Evolutionary conservation across 2,329 filamentous ascomycete genomes (phyloP), one percentile per base, ranked within the genome.

Genomic region (Myriosclerotinia curreyana): DNA sequence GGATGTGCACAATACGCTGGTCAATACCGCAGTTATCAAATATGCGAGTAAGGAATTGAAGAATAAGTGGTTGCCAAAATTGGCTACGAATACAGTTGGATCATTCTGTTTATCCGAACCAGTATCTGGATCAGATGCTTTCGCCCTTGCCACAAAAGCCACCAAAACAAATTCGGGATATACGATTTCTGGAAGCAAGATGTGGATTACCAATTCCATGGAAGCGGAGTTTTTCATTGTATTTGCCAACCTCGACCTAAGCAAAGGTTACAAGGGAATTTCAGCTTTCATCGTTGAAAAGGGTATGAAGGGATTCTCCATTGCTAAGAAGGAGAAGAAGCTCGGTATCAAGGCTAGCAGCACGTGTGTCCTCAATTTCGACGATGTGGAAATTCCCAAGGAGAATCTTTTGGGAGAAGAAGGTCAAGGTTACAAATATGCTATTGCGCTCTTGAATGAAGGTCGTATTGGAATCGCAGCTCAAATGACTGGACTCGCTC

Each of bases 261-360:
- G 86, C 79, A 92, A 94, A 80, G 94, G 92, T 61, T 97, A 99
- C 83, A 94, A 93, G 79, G 95, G 95, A 65, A 99, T 99, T 77
- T 93, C 92, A 2, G 95, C 95, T 60, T 99, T 99, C 76, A 81
- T 99, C 66, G 88, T 98, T 50, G 93, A 97, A 79, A 97, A 96
- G 82, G 88, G 83, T 73, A 90, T 86, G 58, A 87, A 89, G 63
- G 95, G 95, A 42, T 97, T 99, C 82, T 88, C 86, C 66, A 96
- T 99, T 74, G 92, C 95, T 49, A 99, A 99, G 86, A 99, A 99
- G 83, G 95, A 99, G 83, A 98, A 98, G 89, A 99, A 99, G 83
- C 87, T 99, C 56, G 95, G 95, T 65, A 99, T 99, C 80, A 89
- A 86, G 74, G 95, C 95, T 62, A 96, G 91, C 79, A 96, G 91